Conservation (phyloP, 305 asterid genomes). For the Fraxinus xanthoxyloides region DNA sequence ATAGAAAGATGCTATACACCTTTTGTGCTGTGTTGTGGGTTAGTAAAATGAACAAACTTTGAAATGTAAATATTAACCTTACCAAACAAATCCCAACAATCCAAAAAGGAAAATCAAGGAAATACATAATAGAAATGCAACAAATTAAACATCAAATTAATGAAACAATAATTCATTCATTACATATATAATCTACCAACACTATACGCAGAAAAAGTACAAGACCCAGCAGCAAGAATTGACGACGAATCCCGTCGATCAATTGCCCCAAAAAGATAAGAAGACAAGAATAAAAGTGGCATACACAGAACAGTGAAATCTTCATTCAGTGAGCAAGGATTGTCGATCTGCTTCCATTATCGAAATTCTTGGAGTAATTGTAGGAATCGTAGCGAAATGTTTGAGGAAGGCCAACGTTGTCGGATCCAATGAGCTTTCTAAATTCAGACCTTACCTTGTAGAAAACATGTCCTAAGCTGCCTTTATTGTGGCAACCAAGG, state of each 20-base stretch:
- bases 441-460: conserved; percentile 63
- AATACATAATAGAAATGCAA: neutral
- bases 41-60: neutral
- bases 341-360: conserved; percentile 23
- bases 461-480: conserved; percentile 76
- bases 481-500: conserved; percentile 59
- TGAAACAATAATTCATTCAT: conserved; percentile 16
- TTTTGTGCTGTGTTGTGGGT: neutral
- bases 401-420: conserved; percentile 64
- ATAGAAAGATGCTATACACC: neutral
- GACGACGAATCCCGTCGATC: neutral
- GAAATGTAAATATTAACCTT: neutral
- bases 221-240: neutral
- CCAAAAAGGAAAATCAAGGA: neutral
- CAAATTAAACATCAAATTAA: conserved; percentile 15
- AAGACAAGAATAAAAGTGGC: neutral
- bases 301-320: neutral
- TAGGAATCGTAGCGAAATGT: conserved; percentile 47
- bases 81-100: neutral
- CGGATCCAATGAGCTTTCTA: conserved; percentile 51
- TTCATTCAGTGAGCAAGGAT: neutral
- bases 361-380: conserved; percentile 47
- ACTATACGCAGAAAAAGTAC: conserved; percentile 3
- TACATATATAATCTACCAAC: neutral
- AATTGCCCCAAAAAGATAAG: neutral